Percentiles rank a stretch among this genome's conserved stretches.
phyloP scores from a whole-genome alignment of 2,329 filamentous ascomycete genomes.

The Sarocladium kiliense region DNA sequence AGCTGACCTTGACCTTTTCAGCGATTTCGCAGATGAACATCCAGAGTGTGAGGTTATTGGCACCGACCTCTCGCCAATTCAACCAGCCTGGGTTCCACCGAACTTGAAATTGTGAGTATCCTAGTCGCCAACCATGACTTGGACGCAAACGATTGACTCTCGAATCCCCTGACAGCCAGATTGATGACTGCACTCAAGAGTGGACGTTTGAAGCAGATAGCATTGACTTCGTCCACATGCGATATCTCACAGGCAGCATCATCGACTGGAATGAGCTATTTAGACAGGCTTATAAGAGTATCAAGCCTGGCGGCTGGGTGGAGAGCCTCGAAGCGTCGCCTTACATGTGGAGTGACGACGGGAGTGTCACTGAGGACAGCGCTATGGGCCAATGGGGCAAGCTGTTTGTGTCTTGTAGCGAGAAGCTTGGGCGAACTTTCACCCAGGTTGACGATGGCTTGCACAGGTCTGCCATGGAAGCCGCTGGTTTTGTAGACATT shows the following conservation, averaged over 20 bases:
- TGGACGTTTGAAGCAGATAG: slow-evolving; percentile 39
- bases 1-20: slow-evolving; percentile 18
- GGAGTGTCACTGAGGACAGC: slow-evolving; percentile 7
- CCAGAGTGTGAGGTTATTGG: slow-evolving; percentile 42
- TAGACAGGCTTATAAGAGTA: slow-evolving; percentile 17
- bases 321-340: slow-evolving; percentile 11
- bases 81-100: slow-evolving; percentile 40
- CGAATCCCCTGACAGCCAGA: slow-evolving; percentile 28
- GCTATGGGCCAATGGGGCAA: slow-evolving; percentile 13
- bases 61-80: slow-evolving; percentile 53
- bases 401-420: slow-evolving; percentile 20
- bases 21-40: slow-evolving; percentile 41
- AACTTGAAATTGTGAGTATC: slow-evolving; percentile 35
- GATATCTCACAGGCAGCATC: slow-evolving; percentile 47
- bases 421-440: slow-evolving; percentile 22
- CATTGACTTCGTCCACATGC: slow-evolving; percentile 56
- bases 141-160: background rate
- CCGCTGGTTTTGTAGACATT: slow-evolving; percentile 31
- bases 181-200: slow-evolving; percentile 54
- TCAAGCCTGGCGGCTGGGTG: slow-evolving; percentile 14
- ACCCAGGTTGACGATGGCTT: slow-evolving; percentile 12
- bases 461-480: slow-evolving; percentile 17
- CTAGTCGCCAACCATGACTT: background rate
- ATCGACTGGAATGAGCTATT: slow-evolving; percentile 47
- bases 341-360: slow-evolving; percentile 11